A percentile compares a stretch with the other conserved stretches of the same genome.
These are phyloP conservation scores for Corylus americana DNA, from an alignment of 306 rosid species.

Conservation along the genomic window DNA sequence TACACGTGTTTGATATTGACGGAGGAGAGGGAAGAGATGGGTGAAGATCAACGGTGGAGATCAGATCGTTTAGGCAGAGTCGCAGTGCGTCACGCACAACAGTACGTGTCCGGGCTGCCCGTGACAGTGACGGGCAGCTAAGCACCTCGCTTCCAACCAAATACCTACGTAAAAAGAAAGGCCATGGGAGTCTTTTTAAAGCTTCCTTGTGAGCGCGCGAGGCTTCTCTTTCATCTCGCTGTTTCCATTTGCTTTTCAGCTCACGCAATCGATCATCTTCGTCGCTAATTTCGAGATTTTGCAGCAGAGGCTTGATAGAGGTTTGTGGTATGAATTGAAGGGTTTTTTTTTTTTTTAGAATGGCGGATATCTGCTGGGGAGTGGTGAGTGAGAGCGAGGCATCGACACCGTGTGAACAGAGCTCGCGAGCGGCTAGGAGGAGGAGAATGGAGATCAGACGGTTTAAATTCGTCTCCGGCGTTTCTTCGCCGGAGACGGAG, in stretches of 20 bases:
- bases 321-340: background rate
- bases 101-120: slow-evolving; percentile 25
- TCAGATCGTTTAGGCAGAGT: slow-evolving; percentile 14
- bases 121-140: slow-evolving; percentile 11
- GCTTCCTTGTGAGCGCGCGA: slow-evolving; percentile 13
- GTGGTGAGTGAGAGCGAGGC: slow-evolving; percentile 33
- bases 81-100: slow-evolving; percentile 13
- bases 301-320: background rate
- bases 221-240: background rate
- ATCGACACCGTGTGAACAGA: slow-evolving; percentile 17
- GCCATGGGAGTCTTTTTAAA: slow-evolving; percentile 18
- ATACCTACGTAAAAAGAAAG: slow-evolving; percentile 9
- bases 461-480: slow-evolving; percentile 40
- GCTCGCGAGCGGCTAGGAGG: slow-evolving; percentile 46
- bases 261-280: too few relatives aligned
- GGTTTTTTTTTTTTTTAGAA: background rate
- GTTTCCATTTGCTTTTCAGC: too few relatives aligned
- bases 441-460: slow-evolving; percentile 60
- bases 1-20: slow-evolving; percentile 33
- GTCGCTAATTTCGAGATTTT: background rate
- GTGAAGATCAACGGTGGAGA: slow-evolving; percentile 21
- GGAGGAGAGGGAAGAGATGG: background rate
- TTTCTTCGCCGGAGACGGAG: slow-evolving; percentile 12
- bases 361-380: slow-evolving; percentile 52
- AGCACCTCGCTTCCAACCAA: background rate